These are phyloP conservation scores for Fomes fomentarius DNA, from an alignment of 1,284 basidiomycete species.

Conservation along the genomic window DNA sequence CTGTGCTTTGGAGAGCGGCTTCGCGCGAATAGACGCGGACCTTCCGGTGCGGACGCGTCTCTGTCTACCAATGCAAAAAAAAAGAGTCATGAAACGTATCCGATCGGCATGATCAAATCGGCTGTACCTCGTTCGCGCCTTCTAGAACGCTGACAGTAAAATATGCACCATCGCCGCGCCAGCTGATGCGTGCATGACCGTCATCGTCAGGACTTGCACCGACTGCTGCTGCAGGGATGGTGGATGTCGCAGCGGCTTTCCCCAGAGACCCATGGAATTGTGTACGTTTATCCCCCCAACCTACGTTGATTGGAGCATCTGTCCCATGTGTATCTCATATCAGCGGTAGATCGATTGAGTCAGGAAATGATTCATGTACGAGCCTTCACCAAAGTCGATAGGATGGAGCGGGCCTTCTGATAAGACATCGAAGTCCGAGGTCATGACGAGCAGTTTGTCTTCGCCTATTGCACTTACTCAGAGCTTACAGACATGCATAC, in stretches of 20 bases:
- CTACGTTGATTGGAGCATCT: constrained; percentile 93
- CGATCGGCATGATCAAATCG: no score
- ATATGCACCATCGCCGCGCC: constrained; percentile 92
- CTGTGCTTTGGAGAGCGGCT: constrained; percentile 82
- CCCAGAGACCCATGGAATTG: constrained; percentile 98
- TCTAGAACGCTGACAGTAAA: constrained; percentile 83
- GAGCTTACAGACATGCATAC: not conserved
- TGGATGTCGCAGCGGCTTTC: constrained; percentile 79
- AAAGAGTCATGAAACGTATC: no score
- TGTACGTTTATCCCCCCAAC: constrained; percentile 97
- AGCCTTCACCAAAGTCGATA: constrained; percentile 86
- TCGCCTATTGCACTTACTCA: constrained; percentile 50
- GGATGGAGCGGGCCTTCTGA: constrained; percentile 78
- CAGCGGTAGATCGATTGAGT: not conserved
- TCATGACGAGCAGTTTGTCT: constrained; percentile 88
- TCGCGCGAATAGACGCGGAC: constrained; percentile 85
- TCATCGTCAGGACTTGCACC: constrained; percentile 77
- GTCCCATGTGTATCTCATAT: not conserved
- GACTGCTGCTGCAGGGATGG: constrained; percentile 45
- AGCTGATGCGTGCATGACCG: constrained; percentile 74
- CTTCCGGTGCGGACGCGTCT: constrained; percentile 47
- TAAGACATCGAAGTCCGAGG: constrained; percentile 86
- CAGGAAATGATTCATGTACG: constrained; percentile 21
- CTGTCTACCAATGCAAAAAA: not conserved
- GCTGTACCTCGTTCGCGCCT: constrained; percentile 21